Evolutionary conservation across 257 asterid genomes (phyloP), one percentile per base, ranked within the genome.

Genomic region (Prunella vulgaris): DNA sequence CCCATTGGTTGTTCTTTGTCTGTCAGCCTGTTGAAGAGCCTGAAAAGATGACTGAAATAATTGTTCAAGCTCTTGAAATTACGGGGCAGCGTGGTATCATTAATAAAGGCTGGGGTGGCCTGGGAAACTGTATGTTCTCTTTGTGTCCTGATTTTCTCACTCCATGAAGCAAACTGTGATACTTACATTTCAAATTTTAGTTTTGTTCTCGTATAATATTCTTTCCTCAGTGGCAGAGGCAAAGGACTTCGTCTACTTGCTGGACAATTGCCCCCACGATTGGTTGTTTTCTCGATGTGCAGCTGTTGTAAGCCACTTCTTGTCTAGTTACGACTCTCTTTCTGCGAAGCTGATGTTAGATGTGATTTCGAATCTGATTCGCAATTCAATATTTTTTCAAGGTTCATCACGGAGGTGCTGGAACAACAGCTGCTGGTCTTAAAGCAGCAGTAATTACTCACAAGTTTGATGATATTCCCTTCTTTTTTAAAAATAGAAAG

Each of bases 331-430:
- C 0, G 13, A 13, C 51, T 13, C 53, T 15, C 21, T n/a, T n/a
- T 46, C 12, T 46, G 21, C 53, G 15, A 42, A 42, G 17, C 51
- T 42, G 17, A 38, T 35, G 46, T 38, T 14, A 42, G 17, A 12
- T 46, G 4, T 17, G 27, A 20, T 7, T 52, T 8, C 27, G 13
- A 17, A 28, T 52, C 59, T 17, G 28, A 52, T 20, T 60, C 30
- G 40, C 27, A 13, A 3, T 56, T 79, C 37, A 49, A 30, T 10
- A 22, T 64, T 28, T 74, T 59, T 74, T 33, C 33, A 76, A 93
- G 97, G 97, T 90, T 73, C 97, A 90, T 80, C 97, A 90, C 67
- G 98, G 98, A 63, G 97, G 98, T 44, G 97, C 98, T 46, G 98
- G 96, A 69, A 93, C 98, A 72, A 93, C 98, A 2, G 98, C 97